These are phyloP conservation scores for Aspergillus incahuasiensis DNA, from an alignment of 495 filamentous ascomycete species.

Conservation along the genomic window DNA sequence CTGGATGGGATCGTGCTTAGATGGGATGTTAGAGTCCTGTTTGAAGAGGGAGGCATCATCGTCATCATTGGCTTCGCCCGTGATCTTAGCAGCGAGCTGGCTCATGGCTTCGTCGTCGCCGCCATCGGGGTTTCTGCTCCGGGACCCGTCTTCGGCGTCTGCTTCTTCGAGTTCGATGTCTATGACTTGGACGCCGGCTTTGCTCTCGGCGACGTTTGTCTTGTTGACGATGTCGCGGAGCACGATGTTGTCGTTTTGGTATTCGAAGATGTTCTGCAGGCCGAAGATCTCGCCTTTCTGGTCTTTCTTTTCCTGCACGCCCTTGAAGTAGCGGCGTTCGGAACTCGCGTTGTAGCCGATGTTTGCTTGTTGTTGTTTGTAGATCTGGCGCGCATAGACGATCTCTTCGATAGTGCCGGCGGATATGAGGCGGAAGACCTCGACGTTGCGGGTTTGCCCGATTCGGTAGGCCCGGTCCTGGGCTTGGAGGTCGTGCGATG, in stretches of 20 bases:
- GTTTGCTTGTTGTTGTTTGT: conserved; percentile 98
- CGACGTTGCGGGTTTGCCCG: conserved; percentile 87
- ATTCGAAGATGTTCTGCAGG: conserved; percentile 79
- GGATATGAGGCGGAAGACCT: conserved; percentile 92
- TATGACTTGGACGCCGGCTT: conserved; percentile 74
- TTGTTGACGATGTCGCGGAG: conserved; percentile 94
- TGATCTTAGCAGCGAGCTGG: conserved; percentile 69
- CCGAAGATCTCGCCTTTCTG: conserved; percentile 95
- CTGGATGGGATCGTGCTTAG: conserved; percentile 70
- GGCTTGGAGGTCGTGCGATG: conserved; percentile 86
- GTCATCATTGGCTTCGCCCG: conserved; percentile 35
- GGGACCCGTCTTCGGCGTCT: conserved; percentile 23
- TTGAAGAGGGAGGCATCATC: conserved; percentile 2
- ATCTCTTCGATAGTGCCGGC: conserved; percentile 96
- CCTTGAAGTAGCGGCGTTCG: conserved; percentile 93
- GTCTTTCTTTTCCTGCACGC: conserved; percentile 76
- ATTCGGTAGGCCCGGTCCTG: conserved; percentile 97
- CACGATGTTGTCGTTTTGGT: conserved; percentile 71
- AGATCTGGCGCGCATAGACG: conserved; percentile 94
- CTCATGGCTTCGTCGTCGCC: conserved; percentile 65
- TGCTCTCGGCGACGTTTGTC: conserved; percentile 92
- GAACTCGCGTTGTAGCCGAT: conserved; percentile 92
- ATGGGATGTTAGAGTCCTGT: conserved; percentile 11
- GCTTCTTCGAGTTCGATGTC: conserved; percentile 65
- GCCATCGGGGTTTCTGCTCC: conserved; percentile 22